Evolutionary conservation across 805 yeast species (phyloP), one percentile per base, ranked within the genome.

Genomic region (Candida schatavii): DNA sequence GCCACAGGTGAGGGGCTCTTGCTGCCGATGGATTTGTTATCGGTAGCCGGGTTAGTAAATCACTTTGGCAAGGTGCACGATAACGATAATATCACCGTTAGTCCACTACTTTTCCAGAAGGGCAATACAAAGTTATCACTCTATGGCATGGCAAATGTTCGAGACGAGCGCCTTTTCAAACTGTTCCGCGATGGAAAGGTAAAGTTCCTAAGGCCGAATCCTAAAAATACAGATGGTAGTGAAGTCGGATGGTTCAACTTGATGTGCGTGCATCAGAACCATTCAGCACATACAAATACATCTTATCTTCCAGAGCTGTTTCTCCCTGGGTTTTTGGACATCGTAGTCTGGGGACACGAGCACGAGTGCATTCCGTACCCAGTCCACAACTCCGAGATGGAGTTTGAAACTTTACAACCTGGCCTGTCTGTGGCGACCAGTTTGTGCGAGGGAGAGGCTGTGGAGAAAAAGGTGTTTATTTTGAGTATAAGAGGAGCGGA

Each of bases 261-360:
- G 32, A 74, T 93, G 72, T 82, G 88, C 37, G 84, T 93, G 6
- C 99, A 93, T 61, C 99, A 93, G 62, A 93, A 93, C 62, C 97
- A 87, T 56, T 75, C 81, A 2, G 80, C 84, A 4, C 90, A 90
- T 53, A 78, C 95, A 1, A 80, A 80, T 34, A 86, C 95, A 0
- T 81, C 88, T 3, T 85, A 85, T 49, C 68, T 93, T 3, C 98
- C 97, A 4, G 98, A 90, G 48, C 74, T 72, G 40, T 85, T 86
- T 51, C 64, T 93, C 19, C 99, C 98, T 0, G 68, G 74, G 6
- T 89, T 90, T 56, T 54, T 93, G 36, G 89, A 93, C 56, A 69
- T 91, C 43, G 82, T 93, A 0, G 66, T 90, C 2, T 93, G 99
- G 99, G 99, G 99, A 14, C 99, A 93, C 61, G 99, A 93, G 59